Percentiles rank a stretch among this genome's conserved stretches.
phyloP scores from a whole-genome alignment of 2,329 filamentous ascomycete species.

The Botrytis deweyae region DNA sequence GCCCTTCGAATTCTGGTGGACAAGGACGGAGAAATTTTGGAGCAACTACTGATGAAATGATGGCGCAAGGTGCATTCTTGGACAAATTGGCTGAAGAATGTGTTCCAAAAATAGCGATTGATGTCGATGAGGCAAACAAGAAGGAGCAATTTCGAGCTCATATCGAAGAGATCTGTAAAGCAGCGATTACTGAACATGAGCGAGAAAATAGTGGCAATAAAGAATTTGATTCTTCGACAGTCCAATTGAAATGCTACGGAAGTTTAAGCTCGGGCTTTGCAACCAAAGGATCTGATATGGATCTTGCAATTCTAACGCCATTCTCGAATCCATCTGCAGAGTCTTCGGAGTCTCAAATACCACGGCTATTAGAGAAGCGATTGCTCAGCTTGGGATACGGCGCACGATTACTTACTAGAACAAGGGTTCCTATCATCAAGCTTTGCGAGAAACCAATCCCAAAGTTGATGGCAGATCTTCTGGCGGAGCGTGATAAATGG shows the following conservation, averaged over 20 bases:
- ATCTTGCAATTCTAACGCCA: conserved; percentile 73
- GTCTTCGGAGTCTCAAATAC: conserved; percentile 60
- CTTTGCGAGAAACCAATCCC: conserved; percentile 70
- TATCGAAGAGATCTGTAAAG: conserved; percentile 64
- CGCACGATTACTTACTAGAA: conserved; percentile 73
- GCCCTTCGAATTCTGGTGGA: conserved; percentile 20
- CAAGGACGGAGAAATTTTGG: conserved; percentile 27
- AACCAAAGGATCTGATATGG: conserved; percentile 86
- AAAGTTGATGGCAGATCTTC: conserved; percentile 59
- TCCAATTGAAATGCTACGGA: conserved; percentile 77
- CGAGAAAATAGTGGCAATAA: conserved; percentile 42
- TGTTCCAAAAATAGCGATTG: conserved; percentile 53
- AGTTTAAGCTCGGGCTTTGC: conserved; percentile 84
- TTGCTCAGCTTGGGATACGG: conserved; percentile 72
- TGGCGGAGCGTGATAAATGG: conserved; percentile 69
- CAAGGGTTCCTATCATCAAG: conserved; percentile 84
- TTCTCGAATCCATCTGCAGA: conserved; percentile 55
- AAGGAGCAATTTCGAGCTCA: conserved; percentile 69
- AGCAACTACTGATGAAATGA: conserved; percentile 45
- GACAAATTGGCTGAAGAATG: conserved; percentile 47
- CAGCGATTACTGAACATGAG: conserved; percentile 57
- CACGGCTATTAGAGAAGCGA: conserved; percentile 71
- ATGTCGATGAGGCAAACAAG: conserved; percentile 58
- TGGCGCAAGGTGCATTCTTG: conserved; percentile 50
- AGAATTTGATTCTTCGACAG: conserved; percentile 52